phyloP scores from a whole-genome alignment of 768 basidiomycete species.

The Boletus eberwhitei region DNA sequence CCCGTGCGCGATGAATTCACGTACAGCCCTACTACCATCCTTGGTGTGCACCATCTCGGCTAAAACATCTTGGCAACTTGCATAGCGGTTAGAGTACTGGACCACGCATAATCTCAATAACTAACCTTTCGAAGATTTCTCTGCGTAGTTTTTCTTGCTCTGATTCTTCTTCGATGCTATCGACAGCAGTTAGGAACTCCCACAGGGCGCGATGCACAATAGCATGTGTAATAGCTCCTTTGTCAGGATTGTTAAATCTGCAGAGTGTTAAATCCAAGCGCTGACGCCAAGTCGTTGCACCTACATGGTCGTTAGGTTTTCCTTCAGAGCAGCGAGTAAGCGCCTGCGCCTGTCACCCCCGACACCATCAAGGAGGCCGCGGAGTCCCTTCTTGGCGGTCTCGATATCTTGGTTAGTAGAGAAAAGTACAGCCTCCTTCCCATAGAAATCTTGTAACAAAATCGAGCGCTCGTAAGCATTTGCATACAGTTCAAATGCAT shows the following conservation, averaged over 20 bases:
- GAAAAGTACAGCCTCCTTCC: slow-evolving; percentile 81
- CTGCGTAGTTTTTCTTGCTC: slow-evolving; percentile 72
- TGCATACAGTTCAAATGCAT: slow-evolving; percentile 84
- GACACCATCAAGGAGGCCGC: slow-evolving; percentile 60
- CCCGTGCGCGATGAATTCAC: slow-evolving; percentile 80
- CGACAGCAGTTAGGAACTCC: slow-evolving; percentile 75
- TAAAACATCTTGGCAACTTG: slow-evolving; percentile 76
- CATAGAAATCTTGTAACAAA: slow-evolving; percentile 85
- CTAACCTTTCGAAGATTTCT: slow-evolving; percentile 80
- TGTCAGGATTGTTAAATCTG: slow-evolving; percentile 91
- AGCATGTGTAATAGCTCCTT: slow-evolving; percentile 81
- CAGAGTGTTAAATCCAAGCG: neutral
- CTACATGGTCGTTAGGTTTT: slow-evolving; percentile 73
- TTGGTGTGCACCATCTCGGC: slow-evolving; percentile 94
- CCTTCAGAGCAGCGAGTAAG: slow-evolving; percentile 65
- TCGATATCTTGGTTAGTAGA: slow-evolving; percentile 58
- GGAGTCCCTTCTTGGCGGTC: slow-evolving; percentile 60
- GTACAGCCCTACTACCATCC: slow-evolving; percentile 82
- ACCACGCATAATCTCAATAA: neutral
- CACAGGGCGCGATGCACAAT: slow-evolving; percentile 84
- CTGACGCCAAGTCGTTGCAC: slow-evolving; percentile 21
- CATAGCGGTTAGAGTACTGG: neutral
- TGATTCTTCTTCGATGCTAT: slow-evolving; percentile 51
- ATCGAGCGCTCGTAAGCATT: slow-evolving; percentile 82
- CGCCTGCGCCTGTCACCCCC: slow-evolving; percentile 65